phyloP scores from a whole-genome alignment of 2,329 filamentous ascomycete genomes.

The Phoma herbarum region DNA sequence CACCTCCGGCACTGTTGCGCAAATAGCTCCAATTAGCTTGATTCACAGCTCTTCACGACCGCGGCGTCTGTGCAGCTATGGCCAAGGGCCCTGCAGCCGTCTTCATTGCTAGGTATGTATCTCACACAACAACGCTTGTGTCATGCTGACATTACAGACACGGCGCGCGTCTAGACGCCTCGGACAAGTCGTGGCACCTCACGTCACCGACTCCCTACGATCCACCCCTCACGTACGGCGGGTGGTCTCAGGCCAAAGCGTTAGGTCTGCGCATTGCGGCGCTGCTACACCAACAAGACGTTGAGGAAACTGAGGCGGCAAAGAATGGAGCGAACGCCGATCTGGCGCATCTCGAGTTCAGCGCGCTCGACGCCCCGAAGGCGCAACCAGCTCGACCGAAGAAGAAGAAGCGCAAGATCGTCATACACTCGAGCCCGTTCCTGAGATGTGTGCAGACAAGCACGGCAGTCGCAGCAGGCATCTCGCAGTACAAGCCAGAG shows the following conservation, averaged over 20 bases:
- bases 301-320: conserved; percentile 52
- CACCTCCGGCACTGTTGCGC: conserved; percentile 2
- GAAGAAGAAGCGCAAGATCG: conserved; percentile 75
- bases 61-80: conserved; percentile 44
- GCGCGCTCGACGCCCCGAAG: conserved; percentile 30
- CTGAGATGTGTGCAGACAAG: conserved; percentile 92
- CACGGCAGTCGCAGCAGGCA: conserved; percentile 84
- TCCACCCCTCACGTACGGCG: conserved; percentile 91
- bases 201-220: conserved; percentile 95
- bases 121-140: conserved; percentile 6
- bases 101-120: conserved; percentile 58
- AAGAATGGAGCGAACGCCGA: conserved; percentile 30
- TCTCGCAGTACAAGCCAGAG: conserved; percentile 70
- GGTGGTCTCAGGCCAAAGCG: conserved; percentile 85
- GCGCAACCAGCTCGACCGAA: conserved; percentile 52
- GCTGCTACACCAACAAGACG: conserved; percentile 65
- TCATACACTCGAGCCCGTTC: conserved; percentile 94
- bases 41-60: conserved; percentile 12
- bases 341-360: conserved; percentile 34
- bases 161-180: conserved; percentile 90
- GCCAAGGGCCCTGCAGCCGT: conserved; percentile 58
- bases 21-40: conserved; percentile 20
- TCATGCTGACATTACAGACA: conserved; percentile 65
- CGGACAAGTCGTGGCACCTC: conserved; percentile 94
- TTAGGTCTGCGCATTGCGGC: conserved; percentile 85